Evolutionary conservation across 2,329 filamentous ascomycete species (phyloP), one percentile per base, ranked within the genome.

Genomic region (Conoideocrella luteorostrata): DNA sequence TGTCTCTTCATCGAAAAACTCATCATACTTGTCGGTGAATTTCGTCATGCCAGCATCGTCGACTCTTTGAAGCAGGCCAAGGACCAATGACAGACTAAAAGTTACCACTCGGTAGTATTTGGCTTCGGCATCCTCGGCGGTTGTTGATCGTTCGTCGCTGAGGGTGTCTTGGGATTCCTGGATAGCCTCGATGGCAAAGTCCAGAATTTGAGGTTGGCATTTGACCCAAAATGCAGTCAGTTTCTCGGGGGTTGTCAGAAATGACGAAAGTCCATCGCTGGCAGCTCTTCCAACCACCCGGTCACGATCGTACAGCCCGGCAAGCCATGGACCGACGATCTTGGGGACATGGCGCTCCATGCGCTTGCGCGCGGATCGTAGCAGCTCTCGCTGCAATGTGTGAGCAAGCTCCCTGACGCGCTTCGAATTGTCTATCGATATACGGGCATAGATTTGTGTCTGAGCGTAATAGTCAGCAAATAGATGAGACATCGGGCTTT

Each of bases 341-440:
- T 77, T 81, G 11, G 88, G 81, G 49, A 98, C 74, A 54, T 84
- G 75, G 50, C 79, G 86, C 49, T 88, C 88, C 67, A 95, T 87
- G 48, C 89, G 80, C 70, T 93, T 95, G 39, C 88, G 85, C 5
- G 75, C 74, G 4, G 77, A 78, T 51, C 74, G 75, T 56, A 82
- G 66, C 11, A 83, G 64, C 52, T 77, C 74, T 50, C 72, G 68
- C 56, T 94, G 89, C 20, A 95, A 62, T 10, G 67, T 72, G 60
- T 97, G 91, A 15, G 90, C 80, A 34, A 93, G 77, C 63, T 96
- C 90, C 50, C 93, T 87, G 26, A 96, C 91, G 47, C 86, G 80
- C 39, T 89, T 84, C 37, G 86, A 82, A 60, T 86, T 88, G 62
- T 97, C 91, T 66, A 97, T 94, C 15, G 91, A 93, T 28, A 84